Evolutionary conservation across 352 stramenopile genomes (phyloP).

Genomic region (Phytophthora tubulina): DNA sequence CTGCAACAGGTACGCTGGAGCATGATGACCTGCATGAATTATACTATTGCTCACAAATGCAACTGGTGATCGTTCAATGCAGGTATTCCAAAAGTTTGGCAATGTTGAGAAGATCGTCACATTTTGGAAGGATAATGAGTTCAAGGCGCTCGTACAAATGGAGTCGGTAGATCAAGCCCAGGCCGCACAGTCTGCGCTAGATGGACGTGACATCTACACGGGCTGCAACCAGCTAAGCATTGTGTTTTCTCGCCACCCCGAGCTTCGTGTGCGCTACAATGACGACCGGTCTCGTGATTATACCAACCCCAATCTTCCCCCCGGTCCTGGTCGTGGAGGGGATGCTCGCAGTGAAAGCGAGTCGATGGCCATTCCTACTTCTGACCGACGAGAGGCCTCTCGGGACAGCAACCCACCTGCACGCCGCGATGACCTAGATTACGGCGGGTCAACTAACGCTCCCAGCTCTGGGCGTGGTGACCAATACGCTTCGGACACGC

Average conservation of each 20-base stretch:
- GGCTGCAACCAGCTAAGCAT: constrained; percentile 87
- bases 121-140: constrained; percentile 87
- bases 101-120: constrained; percentile 86
- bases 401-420: constrained; percentile 28
- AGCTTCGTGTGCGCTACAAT: constrained; percentile 83
- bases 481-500: constrained; percentile 30
- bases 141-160: constrained; percentile 86
- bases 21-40: background rate
- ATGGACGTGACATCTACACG: constrained; percentile 89
- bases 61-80: constrained; percentile 1
- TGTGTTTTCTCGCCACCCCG: constrained; percentile 75
- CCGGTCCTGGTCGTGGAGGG: constrained; percentile 41
- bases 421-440: constrained; percentile 33
- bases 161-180: constrained; percentile 77
- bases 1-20: constrained; percentile 63
- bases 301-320: constrained; percentile 77
- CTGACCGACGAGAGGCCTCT: constrained; percentile 30
- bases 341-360: constrained; percentile 28
- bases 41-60: constrained; percentile 3
- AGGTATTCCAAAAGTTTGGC: constrained; percentile 88
- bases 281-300: constrained; percentile 78
- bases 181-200: constrained; percentile 71
- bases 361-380: background rate
- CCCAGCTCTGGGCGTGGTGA: constrained; percentile 32
- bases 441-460: constrained; percentile 19